Evolutionary conservation across 2,329 filamentous ascomycete species (phyloP), one percentile per base, ranked within the genome.

Genomic region (Pyrenochaeta sp.): DNA sequence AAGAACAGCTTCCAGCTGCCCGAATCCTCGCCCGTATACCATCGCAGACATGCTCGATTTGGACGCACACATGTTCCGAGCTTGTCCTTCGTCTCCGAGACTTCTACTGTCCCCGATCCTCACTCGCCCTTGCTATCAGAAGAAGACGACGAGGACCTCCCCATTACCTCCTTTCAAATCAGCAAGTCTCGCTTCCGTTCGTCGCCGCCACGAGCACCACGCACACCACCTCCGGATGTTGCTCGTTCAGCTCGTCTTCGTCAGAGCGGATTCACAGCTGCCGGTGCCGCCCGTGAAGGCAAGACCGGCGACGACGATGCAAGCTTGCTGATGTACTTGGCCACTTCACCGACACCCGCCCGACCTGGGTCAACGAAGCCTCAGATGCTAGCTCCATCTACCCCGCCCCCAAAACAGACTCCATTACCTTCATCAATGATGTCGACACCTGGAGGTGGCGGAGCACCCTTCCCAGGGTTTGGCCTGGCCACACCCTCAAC

Each of bases 321-420:
- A 5, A 93, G 92, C 71, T 89, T 96, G 1, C 72, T 97, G 5
- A 92, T 95, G 45, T 97, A 94, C 76, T 86, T 98, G 15, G 93
- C 93, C 48, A 92, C 92, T 50, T 98, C 94, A 6, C 95, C 95
- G 0, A 96, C 93, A 0, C 92, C 93, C 0, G 92, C 91, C 46
- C 88, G 89, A 52, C 82, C 67, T n/a, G 71, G 68, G 19, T 70
- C 71, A 22, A 66, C 74, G 53, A 81, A 80, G 65, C 75, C 84
- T 44, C 80, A 82, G 49, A 81, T 84, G 53, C 72, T 80, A 49
- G 72, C 83, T 43, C 77, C 88, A 53, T 83, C 85, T 30, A 87
- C 86, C 12, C 82, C 86, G 83, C 82, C 82, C 5, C 73, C 79
- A 36, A 83, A 82, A 61, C 72, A 77, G 2, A 84, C 82, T 65